Percentiles rank a stretch among this genome's conserved stretches.
phyloP scores from a whole-genome alignment of 1,139 yeast species.

The Hyphopichia fennica region DNA sequence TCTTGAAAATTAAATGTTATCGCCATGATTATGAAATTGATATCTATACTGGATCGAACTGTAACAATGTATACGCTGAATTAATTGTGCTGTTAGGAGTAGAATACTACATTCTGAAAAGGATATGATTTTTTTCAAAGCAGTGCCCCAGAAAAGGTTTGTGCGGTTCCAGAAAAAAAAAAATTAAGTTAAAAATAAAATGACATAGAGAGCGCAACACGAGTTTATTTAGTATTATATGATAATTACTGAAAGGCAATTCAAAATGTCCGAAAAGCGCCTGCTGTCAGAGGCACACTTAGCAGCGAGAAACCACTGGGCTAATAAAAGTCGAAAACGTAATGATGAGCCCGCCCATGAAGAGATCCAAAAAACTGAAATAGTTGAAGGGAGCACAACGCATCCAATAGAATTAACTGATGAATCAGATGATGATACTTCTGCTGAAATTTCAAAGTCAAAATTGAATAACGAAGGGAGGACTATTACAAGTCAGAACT shows the following conservation, averaged over 20 bases:
- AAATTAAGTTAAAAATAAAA: not conserved
- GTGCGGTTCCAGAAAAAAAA: not conserved
- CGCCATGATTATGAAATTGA: constrained; percentile 16
- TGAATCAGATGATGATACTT: not conserved
- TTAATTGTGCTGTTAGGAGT: too few species aligned
- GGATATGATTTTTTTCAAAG: not conserved
- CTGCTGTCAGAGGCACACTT: constrained; percentile 21
- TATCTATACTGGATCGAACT: too few species aligned
- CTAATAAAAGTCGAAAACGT: constrained; percentile 6
- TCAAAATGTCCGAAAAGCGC: constrained; percentile 5
- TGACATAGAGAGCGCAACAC: too few species aligned
- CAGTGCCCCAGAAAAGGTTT: not conserved
- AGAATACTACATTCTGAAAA: too few species aligned
- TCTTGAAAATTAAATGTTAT: constrained; percentile 34
- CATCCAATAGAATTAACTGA: not conserved
- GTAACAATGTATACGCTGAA: too few species aligned
- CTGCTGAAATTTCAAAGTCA: too few species aligned
- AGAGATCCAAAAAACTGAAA: not conserved
- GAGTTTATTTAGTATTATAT: too few species aligned
- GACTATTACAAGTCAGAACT: too few species aligned
- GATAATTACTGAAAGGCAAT: too few species aligned
- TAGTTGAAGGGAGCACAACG: not conserved
- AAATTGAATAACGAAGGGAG: too few species aligned
- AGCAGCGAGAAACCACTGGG: constrained; percentile 30
- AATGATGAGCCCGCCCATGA: too few species aligned